phyloP scores from a whole-genome alignment of 345 rosid species.

The Syzygium jambos region DNA sequence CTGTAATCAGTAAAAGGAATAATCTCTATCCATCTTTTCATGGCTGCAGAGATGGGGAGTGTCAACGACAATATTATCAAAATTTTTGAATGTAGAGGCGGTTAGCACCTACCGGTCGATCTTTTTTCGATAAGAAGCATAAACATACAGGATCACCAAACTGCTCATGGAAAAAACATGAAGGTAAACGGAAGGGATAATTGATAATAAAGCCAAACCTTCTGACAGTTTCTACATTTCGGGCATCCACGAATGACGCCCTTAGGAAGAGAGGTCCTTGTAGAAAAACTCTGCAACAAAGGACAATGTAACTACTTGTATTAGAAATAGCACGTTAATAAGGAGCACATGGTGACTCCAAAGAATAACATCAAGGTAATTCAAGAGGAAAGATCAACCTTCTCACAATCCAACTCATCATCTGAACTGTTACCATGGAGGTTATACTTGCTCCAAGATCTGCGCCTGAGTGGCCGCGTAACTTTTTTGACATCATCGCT shows the following conservation, averaged over 20 bases:
- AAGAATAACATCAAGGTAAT: background rate
- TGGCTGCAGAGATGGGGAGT: background rate
- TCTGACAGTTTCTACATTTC: constrained; percentile 75
- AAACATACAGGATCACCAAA: background rate
- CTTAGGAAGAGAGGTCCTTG: constrained; percentile 51
- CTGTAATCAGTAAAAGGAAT: background rate
- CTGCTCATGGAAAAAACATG: background rate
- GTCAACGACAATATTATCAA: background rate
- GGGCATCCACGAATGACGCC: constrained; percentile 80
- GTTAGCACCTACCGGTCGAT: background rate
- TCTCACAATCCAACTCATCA: constrained; percentile 37
- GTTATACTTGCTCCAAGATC: constrained; percentile 56
- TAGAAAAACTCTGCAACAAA: constrained; percentile 37
- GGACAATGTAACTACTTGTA: background rate
- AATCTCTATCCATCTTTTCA: background rate
- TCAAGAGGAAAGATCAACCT: constrained; percentile 41
- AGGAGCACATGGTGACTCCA: background rate
- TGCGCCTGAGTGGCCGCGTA: constrained; percentile 44
- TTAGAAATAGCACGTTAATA: background rate
- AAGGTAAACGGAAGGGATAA: background rate
- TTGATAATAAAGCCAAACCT: constrained; percentile 38
- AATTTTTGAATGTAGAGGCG: background rate
- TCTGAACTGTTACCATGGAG: constrained; percentile 29
- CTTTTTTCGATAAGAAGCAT: background rate
- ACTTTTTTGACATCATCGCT: constrained; percentile 22